Conservation (phyloP, 176 grass and related monocot genomes). For the Eremochloa ophiuroides region DNA sequence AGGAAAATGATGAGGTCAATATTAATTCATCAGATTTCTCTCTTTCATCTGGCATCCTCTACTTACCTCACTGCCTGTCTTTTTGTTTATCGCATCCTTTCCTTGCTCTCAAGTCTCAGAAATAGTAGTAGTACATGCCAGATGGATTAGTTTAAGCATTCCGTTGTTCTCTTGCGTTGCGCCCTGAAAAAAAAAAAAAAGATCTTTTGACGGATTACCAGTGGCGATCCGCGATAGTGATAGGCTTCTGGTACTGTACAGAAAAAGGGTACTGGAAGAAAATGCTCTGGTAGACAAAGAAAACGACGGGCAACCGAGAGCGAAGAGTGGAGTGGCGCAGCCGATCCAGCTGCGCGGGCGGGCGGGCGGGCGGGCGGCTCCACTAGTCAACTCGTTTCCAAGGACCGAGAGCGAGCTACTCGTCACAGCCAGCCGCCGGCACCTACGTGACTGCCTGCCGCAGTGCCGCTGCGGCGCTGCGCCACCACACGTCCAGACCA, state of each 20-base stretch:
- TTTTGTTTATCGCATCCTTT: neutral
- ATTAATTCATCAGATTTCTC: neutral
- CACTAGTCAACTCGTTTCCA: conserved; percentile 20
- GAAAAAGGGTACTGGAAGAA: neutral
- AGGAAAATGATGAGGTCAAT: neutral
- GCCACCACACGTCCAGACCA: neutral
- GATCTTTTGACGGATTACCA: neutral
- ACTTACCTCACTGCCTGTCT: neutral
- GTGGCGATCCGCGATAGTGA: neutral
- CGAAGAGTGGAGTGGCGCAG: neutral
- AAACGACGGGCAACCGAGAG: neutral
- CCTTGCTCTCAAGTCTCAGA: too few relatives aligned
- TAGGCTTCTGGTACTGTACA: neutral
- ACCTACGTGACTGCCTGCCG: too few relatives aligned
- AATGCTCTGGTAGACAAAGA: neutral
- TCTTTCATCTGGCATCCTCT: neutral
- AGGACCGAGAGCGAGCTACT: neutral
- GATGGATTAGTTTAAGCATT: neutral
- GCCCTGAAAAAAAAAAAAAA: neutral
- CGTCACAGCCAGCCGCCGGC: neutral
- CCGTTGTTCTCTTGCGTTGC: neutral
- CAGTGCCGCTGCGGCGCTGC: neutral
- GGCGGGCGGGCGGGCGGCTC: neutral
- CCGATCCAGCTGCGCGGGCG: neutral
- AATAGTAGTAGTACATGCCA: neutral